A percentile compares a stretch with the other conserved stretches of the same genome.
Evolutionary conservation across 1,284 basidiomycete species (phyloP).

Genomic region (Ceratobasidium sp.): DNA sequence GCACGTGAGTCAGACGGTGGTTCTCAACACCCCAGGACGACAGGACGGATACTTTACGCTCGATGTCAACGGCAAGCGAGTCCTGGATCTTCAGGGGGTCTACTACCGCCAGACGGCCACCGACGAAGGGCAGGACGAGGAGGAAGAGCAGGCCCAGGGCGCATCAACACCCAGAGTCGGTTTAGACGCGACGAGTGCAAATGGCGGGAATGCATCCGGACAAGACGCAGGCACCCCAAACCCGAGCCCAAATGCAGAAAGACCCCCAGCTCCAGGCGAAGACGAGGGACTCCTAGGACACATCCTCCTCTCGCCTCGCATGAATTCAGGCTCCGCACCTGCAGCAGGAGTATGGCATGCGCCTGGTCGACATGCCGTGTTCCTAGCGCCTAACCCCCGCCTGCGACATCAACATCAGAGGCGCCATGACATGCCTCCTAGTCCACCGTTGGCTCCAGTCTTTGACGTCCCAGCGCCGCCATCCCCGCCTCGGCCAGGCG

Average conservation of each 20-base stretch:
- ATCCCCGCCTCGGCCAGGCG: conserved; percentile 4
- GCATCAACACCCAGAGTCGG: not conserved
- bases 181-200: conserved; percentile 9
- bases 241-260: conserved; percentile 8
- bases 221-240: conserved; percentile 31
- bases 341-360: conserved; percentile 12
- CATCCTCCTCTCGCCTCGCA: conserved; percentile 16
- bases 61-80: conserved; percentile 58
- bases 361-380: conserved; percentile 21
- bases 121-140: conserved; percentile 46
- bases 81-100: conserved; percentile 66
- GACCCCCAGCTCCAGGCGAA: conserved; percentile 18
- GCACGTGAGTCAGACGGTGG: conserved; percentile 52
- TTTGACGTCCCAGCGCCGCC: not conserved
- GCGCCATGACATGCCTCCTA: not conserved
- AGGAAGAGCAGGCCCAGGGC: conserved; percentile 34
- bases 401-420: conserved; percentile 5
- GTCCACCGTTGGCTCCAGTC: not conserved
- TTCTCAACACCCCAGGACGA: conserved; percentile 55
- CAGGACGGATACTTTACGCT: conserved; percentile 64
- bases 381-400: conserved; percentile 33
- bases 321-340: conserved; percentile 2
- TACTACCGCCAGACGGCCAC: conserved; percentile 61
- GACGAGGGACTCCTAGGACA: conserved; percentile 46
- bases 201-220: conserved; percentile 16